Evolutionary conservation across 2,329 filamentous ascomycete species (phyloP).

Genomic region (Arthrinium phaeospermum): DNA sequence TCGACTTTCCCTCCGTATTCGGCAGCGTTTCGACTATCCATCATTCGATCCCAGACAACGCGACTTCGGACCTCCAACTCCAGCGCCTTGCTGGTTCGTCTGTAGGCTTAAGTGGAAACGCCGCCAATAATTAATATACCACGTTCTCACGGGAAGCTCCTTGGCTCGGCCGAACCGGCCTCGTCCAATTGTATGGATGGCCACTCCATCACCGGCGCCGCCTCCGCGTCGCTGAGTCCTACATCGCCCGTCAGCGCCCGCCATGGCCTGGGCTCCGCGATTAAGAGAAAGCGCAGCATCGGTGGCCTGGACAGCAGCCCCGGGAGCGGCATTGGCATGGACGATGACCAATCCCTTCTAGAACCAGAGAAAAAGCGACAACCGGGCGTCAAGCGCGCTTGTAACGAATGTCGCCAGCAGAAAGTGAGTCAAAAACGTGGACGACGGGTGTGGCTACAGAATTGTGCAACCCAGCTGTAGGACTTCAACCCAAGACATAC

Average conservation of each 20-base stretch:
- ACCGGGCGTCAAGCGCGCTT: constrained; percentile 77
- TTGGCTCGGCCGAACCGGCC: constrained; percentile 18
- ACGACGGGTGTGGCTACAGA: constrained; percentile 19
- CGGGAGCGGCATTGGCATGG: constrained; percentile 55
- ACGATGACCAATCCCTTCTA: constrained; percentile 61
- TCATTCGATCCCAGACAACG: constrained; percentile 24
- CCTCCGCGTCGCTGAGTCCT: constrained; percentile 58
- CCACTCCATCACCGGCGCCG: constrained; percentile 49
- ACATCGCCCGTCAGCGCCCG: constrained; percentile 61
- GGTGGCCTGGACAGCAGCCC: constrained; percentile 64
- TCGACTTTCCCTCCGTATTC: constrained; percentile 19
- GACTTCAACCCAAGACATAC: constrained; percentile 22
- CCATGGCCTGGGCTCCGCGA: constrained; percentile 44
- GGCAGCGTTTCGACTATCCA: constrained; percentile 22
- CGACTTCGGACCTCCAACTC: constrained; percentile 25
- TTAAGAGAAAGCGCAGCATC: constrained; percentile 66
- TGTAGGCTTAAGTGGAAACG: constrained; percentile 20
- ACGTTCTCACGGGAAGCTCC: constrained; percentile 19
- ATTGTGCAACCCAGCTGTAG: constrained; percentile 18
- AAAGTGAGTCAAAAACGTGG: constrained; percentile 64
- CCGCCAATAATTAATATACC: constrained; percentile 2
- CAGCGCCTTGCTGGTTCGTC: constrained; percentile 13
- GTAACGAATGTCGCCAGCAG: constrained; percentile 85
- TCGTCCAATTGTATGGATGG: constrained; percentile 51
- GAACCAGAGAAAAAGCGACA: constrained; percentile 67